A percentile compares a stretch with the other conserved stretches of the same genome.
Conservation (phyloP, 768 basidiomycete genomes). For the Dendrothele bispora region DNA sequence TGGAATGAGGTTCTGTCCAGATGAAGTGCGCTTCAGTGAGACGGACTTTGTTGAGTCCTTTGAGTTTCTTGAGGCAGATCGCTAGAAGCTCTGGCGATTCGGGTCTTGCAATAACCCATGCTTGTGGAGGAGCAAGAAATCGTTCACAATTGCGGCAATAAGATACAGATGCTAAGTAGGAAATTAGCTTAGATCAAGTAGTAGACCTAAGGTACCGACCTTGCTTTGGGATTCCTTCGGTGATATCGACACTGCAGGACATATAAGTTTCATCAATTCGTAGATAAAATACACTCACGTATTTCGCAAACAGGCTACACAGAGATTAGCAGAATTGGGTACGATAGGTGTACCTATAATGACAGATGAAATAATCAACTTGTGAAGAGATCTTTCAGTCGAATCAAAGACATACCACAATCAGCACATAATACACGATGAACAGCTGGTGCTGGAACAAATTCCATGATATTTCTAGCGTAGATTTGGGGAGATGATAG, state of each 20-base stretch:
- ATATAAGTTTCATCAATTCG: background rate
- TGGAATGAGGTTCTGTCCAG: conserved; percentile 99
- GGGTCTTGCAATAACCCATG: conserved; percentile 84
- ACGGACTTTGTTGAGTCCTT: conserved; percentile 90
- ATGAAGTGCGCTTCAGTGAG: conserved; percentile 98
- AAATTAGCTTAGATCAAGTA: background rate
- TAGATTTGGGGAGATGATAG: background rate
- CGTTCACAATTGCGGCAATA: conserved; percentile 97
- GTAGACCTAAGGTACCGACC: no score
- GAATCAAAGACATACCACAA: conserved; percentile 65
- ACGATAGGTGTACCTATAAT: conserved; percentile 76
- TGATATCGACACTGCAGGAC: conserved; percentile 83
- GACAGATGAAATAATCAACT: conserved; percentile 3
- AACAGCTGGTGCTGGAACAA: conserved; percentile 69
- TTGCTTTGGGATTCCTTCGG: conserved; percentile 96
- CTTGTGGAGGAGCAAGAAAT: conserved; percentile 85
- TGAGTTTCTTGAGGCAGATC: conserved; percentile 92
- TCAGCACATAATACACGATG: conserved; percentile 88
- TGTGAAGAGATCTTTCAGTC: background rate
- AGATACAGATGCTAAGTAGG: conserved; percentile 70
- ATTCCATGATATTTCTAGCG: conserved; percentile 60
- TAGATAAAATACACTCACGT: conserved; percentile 47
- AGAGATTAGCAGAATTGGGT: conserved; percentile 91
- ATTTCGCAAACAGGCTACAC: conserved; percentile 86
- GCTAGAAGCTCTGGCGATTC: conserved; percentile 94